Conservation (phyloP, 2,329 filamentous ascomycete species). For the Colletotrichum siamense region DNA sequence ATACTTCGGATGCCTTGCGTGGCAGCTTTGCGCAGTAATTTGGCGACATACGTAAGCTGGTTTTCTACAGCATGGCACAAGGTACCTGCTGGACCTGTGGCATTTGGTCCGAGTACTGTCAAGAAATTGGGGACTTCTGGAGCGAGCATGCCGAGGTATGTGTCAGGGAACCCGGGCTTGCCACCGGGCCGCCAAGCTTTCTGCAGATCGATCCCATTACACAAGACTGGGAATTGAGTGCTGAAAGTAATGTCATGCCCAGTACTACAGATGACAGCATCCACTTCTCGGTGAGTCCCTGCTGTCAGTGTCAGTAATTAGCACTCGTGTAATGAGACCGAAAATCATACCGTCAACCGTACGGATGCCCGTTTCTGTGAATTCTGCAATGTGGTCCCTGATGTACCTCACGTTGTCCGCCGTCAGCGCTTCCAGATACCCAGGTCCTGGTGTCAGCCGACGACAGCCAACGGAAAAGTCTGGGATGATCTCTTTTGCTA, state of each 20-base stretch:
- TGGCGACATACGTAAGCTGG: not conserved
- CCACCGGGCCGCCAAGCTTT: not conserved
- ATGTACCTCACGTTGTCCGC: not conserved
- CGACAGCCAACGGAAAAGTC: not conserved
- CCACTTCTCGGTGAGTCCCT: not conserved
- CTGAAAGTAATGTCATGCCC: not conserved
- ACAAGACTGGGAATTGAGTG: not conserved
- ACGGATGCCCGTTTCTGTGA: not conserved
- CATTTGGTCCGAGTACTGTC: not conserved
- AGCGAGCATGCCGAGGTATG: not conserved
- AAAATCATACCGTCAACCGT: not conserved
- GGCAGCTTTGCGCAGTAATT: not conserved
- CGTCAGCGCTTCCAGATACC: not conserved
- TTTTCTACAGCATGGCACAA: not conserved
- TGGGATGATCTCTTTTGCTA: not conserved
- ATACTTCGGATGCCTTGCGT: not conserved
- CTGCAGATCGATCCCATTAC: not conserved
- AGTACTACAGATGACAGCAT: not conserved
- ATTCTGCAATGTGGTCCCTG: not conserved
- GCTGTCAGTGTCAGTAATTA: accelerated
- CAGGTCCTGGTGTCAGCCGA: not conserved
- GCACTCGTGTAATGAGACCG: accelerated
- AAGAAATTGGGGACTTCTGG: not conserved
- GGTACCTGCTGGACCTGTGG: not conserved
- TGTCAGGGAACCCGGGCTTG: not conserved